Base-by-base conservation (phyloP, 2,329 filamentous ascomycete genomes). In the Xylariaceae sp. region DNA sequence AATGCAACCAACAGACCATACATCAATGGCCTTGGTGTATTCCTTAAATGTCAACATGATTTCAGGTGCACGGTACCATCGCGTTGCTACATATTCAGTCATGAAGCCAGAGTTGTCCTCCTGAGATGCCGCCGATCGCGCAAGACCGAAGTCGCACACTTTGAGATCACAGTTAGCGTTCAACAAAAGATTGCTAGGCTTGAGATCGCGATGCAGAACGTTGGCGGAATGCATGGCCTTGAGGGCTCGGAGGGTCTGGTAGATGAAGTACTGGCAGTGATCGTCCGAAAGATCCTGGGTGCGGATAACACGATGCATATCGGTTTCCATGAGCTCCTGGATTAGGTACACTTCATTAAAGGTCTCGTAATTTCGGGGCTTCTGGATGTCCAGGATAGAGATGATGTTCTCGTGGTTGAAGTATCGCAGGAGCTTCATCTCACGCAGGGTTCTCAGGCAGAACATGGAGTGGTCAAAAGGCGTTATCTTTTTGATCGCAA, bases 321-420 rank as follows among this genome's bases (percentile, higher is more conserved):
- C 94, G 52, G 94, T 99, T 80, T 99, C 94, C 94, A 99, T 99
- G 70, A 99, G 85, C 77, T 96, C 92, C 90, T 97, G 94, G 69
- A 99, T 97, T 68, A 99, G 87, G 75, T 99, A 99, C 64, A 99
- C 94, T 77, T 99, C 94, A 59, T 92, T 92, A 77, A 99, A 99
- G 55, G 86, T 88, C 73, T 97, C 93, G 73, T 95, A 97, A 80
- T 89, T 96, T 71, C 93, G 85, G 48, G 94, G 94, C 80, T 97
- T 96, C 78, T 99, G 94, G 69, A 99, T 99, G 75, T 99, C 94
- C 68, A 99, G 86, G 69, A 99, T 99, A 55, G 92, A 97, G 74
- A 99, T 99, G 79, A 99, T 97, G 78, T 99, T 99, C 78, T 99
- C 94, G 74, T 99, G 94, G 79, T 97, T 99, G 82, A 99, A 99